Evolutionary conservation across 148 eudicot species (phyloP).

Genomic region (Mesembryanthemum crystallinum): DNA sequence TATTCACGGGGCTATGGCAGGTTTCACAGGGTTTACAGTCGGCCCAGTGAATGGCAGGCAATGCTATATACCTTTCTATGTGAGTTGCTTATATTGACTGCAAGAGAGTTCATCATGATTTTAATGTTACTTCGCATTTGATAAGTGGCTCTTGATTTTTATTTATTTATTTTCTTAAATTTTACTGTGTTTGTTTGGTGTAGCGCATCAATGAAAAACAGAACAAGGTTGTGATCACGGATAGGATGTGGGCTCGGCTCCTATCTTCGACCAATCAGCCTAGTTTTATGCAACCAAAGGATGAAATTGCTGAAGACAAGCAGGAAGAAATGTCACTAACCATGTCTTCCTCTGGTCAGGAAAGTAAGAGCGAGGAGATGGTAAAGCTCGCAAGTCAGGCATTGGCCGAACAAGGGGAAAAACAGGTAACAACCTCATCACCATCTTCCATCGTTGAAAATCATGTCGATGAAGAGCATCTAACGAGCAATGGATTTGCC

Average conservation of each 20-base stretch:
- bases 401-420: conserved; percentile 13
- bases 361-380: conserved; percentile 1
- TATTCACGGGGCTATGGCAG: conserved; percentile 94
- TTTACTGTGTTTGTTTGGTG: conserved; percentile 10
- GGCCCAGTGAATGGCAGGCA: conserved; percentile 83
- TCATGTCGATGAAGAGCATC: conserved; percentile 7
- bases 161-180: too few species aligned
- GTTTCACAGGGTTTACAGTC: conserved; percentile 80
- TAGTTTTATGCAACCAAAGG: conserved; percentile 35
- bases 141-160: background rate
- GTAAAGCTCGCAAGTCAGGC: background rate
- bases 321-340: conserved; percentile 37
- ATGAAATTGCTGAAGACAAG: conserved; percentile 32
- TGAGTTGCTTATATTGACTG: conserved; percentile 31
- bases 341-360: conserved; percentile 2
- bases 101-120: background rate
- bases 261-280: conserved; percentile 62
- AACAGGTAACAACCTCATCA: background rate
- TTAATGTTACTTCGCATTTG: background rate
- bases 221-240: conserved; percentile 67
- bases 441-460: conserved; percentile 14
- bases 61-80: conserved; percentile 78
- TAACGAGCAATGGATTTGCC: conserved; percentile 13
- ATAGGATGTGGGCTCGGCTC: conserved; percentile 61
- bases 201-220: conserved; percentile 64